Percentiles rank a stretch among this genome's conserved stretches.
Conservation (phyloP, 169 alveolate species). For the Eimeria acervulina region DNA sequence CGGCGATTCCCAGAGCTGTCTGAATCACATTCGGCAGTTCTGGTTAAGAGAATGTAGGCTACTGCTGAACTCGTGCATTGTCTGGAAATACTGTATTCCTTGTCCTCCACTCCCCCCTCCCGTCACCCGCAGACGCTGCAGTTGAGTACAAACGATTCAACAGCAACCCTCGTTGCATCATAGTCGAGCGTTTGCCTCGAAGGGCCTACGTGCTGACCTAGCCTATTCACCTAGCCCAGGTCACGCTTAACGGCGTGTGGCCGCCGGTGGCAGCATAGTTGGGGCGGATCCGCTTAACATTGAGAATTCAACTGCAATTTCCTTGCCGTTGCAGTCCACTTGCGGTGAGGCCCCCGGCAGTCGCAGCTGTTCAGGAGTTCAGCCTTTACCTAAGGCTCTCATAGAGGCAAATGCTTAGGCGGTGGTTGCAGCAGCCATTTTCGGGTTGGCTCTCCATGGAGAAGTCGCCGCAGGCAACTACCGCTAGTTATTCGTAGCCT, state of each 20-base stretch:
- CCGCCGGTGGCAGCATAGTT: background rate
- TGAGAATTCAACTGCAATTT: background rate
- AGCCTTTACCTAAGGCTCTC: background rate
- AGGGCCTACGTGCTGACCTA: background rate
- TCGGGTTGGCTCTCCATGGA: background rate
- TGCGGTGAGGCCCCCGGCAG: background rate
- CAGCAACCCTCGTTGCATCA: background rate
- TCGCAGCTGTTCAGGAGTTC: background rate
- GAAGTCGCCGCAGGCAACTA: conserved; percentile 20
- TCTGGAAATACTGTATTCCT: no score
- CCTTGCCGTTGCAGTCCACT: background rate
- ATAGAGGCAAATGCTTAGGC: background rate
- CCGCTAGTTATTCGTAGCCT: conserved; percentile 84
- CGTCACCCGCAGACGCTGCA: background rate
- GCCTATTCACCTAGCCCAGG: background rate
- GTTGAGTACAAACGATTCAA: background rate
- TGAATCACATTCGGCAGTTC: background rate
- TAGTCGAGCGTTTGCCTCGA: background rate
- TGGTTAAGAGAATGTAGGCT: no score
- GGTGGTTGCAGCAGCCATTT: background rate
- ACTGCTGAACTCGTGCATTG: no score
- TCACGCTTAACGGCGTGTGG: background rate
- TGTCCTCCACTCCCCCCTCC: no score
- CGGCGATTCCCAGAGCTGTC: background rate
- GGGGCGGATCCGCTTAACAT: background rate